Conservation (phyloP, 768 basidiomycete genomes). For the Rhodosporidiobolus odoratus region DNA sequence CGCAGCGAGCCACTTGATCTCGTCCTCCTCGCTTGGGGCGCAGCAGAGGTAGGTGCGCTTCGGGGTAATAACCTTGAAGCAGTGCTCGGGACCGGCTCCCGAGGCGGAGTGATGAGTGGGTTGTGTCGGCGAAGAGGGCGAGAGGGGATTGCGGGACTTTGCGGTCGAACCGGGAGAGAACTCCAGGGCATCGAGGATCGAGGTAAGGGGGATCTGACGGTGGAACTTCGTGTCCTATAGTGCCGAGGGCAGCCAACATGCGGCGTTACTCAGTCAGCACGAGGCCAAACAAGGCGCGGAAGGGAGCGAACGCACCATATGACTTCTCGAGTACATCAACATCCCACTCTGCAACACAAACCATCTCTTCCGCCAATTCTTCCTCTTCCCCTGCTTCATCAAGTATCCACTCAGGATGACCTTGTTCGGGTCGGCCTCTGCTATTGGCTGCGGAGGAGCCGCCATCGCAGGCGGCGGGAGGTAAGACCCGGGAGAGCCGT, state of each 20-base stretch:
- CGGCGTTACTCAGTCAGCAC: background rate
- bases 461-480: background rate
- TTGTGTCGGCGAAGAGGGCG: background rate
- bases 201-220: constrained; percentile 72
- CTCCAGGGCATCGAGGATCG: constrained; percentile 88
- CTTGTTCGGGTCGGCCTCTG: constrained; percentile 61
- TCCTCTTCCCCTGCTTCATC: constrained; percentile 92
- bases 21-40: constrained; percentile 93
- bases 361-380: constrained; percentile 96
- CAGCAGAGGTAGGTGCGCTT: constrained; percentile 82
- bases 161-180: constrained; percentile 49
- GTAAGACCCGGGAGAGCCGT: background rate
- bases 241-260: background rate
- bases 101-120: background rate
- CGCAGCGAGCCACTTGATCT: constrained; percentile 96
- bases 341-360: constrained; percentile 86
- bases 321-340: constrained; percentile 79
- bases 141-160: background rate
- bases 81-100: constrained; percentile 54
- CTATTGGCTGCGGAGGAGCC: background rate
- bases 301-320: constrained; percentile 66
- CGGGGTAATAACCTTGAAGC: constrained; percentile 94
- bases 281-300: background rate
- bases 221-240: constrained; percentile 90
- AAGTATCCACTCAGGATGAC: constrained; percentile 81